phyloP scores from a whole-genome alignment of 2,329 filamentous ascomycete genomes.

The Furcasterigmium furcatum region DNA sequence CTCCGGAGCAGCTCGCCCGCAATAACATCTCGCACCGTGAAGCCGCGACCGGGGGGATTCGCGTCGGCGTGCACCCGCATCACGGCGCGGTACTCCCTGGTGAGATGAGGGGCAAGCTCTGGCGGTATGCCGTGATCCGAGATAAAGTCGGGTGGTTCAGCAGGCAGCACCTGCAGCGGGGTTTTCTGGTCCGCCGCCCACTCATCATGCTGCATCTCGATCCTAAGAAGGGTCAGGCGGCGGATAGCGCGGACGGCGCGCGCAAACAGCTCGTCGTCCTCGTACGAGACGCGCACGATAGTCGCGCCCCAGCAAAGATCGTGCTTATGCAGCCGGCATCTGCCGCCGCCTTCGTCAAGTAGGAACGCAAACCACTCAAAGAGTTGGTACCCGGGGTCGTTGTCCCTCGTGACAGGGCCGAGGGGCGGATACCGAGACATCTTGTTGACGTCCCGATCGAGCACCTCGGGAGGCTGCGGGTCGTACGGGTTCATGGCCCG shows the following conservation, averaged over 20 bases:
- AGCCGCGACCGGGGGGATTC: not conserved
- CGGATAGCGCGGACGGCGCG: constrained; percentile 4
- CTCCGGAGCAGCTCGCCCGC: not conserved
- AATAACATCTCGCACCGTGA: not conserved
- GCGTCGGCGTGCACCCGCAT: not conserved
- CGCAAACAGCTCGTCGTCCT: constrained; percentile 5
- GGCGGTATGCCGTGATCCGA: not conserved
- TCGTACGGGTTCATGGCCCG: constrained; percentile 1
- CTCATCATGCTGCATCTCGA: not conserved
- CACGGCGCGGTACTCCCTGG: not conserved
- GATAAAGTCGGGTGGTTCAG: not conserved
- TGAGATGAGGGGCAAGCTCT: not conserved
- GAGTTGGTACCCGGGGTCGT: no score
- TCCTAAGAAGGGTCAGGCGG: not conserved
- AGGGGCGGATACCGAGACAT: no score
- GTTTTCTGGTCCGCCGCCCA: not conserved
- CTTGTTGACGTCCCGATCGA: no score
- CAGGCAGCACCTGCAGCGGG: not conserved
- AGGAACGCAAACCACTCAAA: no score
- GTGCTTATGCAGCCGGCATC: constrained; percentile 1
- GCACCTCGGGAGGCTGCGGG: no score
- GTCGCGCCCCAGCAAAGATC: constrained; percentile 4
- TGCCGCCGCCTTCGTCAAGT: not conserved
- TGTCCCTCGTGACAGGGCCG: no score
- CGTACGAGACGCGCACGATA: constrained; percentile 6